Conservation (phyloP, 2,329 filamentous ascomycete genomes). For the Tolypocladium endophyticum region DNA sequence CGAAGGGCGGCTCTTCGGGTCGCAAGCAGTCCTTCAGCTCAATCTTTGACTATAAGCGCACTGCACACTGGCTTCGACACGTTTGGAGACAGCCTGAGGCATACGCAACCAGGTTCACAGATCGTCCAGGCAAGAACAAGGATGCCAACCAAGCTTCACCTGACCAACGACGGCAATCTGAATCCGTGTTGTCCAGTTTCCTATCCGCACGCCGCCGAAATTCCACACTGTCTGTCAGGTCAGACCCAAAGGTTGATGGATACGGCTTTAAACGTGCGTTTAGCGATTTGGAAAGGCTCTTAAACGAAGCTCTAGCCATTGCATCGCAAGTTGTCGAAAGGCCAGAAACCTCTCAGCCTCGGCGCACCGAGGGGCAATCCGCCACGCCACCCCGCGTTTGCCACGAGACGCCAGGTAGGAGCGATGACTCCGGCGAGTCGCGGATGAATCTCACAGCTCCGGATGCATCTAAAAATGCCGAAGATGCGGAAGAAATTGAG, state of each 20-base stretch:
- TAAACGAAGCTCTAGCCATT: constrained; percentile 34
- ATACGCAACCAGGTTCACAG: constrained; percentile 16
- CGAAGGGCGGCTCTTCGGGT: constrained; percentile 3
- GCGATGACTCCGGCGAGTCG: background rate
- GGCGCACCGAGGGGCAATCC: constrained; percentile 6
- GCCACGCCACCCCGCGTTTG: constrained; percentile 5
- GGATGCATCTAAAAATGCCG: constrained; percentile 4
- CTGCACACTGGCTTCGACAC: constrained; percentile 21
- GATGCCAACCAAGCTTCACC: constrained; percentile 3
- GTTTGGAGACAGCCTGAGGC: constrained; percentile 16
- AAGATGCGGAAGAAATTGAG: constrained; percentile 2
- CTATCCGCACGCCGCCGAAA: constrained; percentile 8
- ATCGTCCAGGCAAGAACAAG: constrained; percentile 9
- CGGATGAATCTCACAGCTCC: constrained; percentile 1
- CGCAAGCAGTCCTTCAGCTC: constrained; percentile 16
- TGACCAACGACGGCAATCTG: constrained; percentile 11
- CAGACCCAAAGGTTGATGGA: constrained; percentile 14
- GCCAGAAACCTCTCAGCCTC: constrained; percentile 11
- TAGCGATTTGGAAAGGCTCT: constrained; percentile 32
- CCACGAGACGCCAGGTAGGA: constrained; percentile 1
- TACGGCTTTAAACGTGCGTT: constrained; percentile 24
- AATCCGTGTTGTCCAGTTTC: constrained; percentile 9
- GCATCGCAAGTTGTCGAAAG: constrained; percentile 28
- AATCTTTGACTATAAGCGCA: constrained; percentile 21
- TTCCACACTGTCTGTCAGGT: constrained; percentile 9